Conservation (phyloP, 1,284 basidiomycete genomes). For the Microbotryomycetes sp. region DNA sequence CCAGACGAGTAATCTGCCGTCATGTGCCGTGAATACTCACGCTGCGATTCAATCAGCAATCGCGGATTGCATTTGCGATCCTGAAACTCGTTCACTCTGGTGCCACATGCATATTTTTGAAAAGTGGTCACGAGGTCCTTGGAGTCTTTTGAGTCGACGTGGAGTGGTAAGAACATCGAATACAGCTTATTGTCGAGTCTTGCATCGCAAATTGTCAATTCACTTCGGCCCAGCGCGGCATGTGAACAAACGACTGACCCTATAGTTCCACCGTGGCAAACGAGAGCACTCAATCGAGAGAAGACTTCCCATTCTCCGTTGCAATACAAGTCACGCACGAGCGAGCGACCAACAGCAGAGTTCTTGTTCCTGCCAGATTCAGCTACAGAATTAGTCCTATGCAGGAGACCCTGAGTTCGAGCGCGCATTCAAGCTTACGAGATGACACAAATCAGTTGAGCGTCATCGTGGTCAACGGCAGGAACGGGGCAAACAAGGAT, state of each 20-base stretch:
- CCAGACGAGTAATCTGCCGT: too few relatives aligned
- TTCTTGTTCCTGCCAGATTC: conserved; percentile 50
- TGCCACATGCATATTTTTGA: conserved; percentile 72
- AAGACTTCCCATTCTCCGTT: conserved; percentile 77
- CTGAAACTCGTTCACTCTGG: conserved; percentile 74
- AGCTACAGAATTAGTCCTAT: too few relatives aligned
- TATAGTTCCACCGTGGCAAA: conserved; percentile 75
- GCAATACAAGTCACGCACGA: conserved; percentile 79
- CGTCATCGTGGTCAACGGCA: conserved; percentile 43
- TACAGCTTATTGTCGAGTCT: conserved; percentile 81
- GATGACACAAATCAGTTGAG: too few relatives aligned
- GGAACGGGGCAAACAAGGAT: conserved; percentile 47
- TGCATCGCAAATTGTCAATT: neutral
- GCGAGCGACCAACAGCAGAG: conserved; percentile 70
- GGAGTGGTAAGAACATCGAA: conserved; percentile 60
- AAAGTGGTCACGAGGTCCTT: too few relatives aligned
- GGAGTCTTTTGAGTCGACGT: too few relatives aligned
- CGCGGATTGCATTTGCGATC: conserved; percentile 76
- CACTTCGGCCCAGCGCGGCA: neutral
- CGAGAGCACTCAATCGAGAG: conserved; percentile 71
- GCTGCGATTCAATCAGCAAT: conserved; percentile 26
- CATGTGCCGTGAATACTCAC: too few relatives aligned
- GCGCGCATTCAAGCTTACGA: conserved; percentile 58
- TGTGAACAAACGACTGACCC: conserved; percentile 49
- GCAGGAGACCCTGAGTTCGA: too few relatives aligned